Conservation (phyloP, 306 rosid genomes). For the Canavalia gladiata region DNA sequence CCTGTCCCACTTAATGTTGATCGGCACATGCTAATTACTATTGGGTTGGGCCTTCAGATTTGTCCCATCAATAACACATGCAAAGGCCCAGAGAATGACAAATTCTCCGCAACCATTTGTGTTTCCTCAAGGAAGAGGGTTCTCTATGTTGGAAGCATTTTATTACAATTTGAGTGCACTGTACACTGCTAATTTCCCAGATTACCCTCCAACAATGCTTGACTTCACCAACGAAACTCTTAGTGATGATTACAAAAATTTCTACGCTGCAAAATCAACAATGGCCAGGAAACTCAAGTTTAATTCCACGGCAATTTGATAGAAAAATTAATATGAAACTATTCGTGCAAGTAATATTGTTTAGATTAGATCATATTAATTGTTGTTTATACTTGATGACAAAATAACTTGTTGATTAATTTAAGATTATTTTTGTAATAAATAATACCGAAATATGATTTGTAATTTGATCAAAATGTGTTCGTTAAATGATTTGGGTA, state of each 20-base stretch:
- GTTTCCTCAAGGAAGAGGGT: conserved; percentile 44
- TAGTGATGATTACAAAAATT: neutral
- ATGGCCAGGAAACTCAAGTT: conserved; percentile 61
- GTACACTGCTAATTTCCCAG: conserved; percentile 58
- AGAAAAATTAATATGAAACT: no score
- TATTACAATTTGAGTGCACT: conserved; percentile 43
- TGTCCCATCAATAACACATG: conserved; percentile 47
- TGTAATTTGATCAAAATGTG: no score
- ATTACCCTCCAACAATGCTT: conserved; percentile 53
- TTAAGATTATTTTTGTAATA: no score
- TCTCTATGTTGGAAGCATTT: conserved; percentile 62
- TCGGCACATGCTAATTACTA: conserved; percentile 54
- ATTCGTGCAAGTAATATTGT: no score
- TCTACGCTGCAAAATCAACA: conserved; percentile 57
- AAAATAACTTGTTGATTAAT: no score
- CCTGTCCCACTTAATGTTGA: conserved; percentile 54
- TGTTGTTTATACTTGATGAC: no score
- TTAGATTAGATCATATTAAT: no score
- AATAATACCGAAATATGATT: no score
- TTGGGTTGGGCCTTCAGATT: conserved; percentile 36
- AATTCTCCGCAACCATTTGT: conserved; percentile 56
- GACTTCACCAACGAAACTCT: conserved; percentile 51
- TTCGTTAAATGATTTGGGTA: no score
- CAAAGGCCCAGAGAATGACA: neutral
- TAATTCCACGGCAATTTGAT: conserved; percentile 55